A percentile compares a stretch with the other conserved stretches of the same genome.
phyloP scores from a whole-genome alignment of 192 early-diverging fungal species.

The Coemansia sp. region DNA sequence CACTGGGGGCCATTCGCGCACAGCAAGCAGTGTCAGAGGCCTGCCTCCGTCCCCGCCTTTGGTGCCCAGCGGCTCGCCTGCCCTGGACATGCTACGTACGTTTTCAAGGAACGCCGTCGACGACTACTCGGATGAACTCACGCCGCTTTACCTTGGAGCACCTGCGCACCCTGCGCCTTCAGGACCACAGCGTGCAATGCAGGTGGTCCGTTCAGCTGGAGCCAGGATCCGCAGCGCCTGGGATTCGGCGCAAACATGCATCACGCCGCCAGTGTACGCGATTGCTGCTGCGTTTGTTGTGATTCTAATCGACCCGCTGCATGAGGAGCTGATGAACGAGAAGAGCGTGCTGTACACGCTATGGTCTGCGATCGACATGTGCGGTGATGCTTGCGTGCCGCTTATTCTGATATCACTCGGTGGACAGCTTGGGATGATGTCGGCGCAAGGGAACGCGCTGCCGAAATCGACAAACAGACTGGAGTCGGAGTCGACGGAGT shows the following conservation, averaged over 20 bases:
- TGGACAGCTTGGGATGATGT: conserved; percentile 61
- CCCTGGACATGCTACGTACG: background rate
- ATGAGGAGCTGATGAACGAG: conserved; percentile 60
- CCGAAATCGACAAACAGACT: background rate
- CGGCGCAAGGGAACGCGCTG: conserved; percentile 10
- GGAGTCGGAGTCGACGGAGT: background rate
- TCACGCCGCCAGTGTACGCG: conserved; percentile 75
- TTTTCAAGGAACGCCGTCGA: background rate
- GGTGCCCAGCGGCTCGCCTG: background rate
- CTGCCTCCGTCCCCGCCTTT: conserved; percentile 4
- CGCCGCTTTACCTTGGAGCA: conserved; percentile 36
- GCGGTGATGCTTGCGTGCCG: conserved; percentile 77
- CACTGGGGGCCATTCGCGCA: conserved; percentile 17
- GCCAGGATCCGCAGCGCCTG: background rate
- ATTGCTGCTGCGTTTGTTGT: conserved; percentile 65
- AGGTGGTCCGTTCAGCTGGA: background rate
- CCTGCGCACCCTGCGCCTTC: conserved; percentile 7
- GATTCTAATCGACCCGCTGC: conserved; percentile 65
- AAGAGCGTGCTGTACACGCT: conserved; percentile 60
- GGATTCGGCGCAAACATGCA: conserved; percentile 29
- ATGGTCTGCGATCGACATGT: conserved; percentile 67
- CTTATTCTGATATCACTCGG: conserved; percentile 76
- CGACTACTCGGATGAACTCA: conserved; percentile 26
- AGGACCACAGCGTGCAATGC: background rate
- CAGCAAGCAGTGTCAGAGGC: background rate